Evolutionary conservation across 2,329 filamentous ascomycete genomes (phyloP), one percentile per base, ranked within the genome.

Genomic region (Alternaria longipes): DNA sequence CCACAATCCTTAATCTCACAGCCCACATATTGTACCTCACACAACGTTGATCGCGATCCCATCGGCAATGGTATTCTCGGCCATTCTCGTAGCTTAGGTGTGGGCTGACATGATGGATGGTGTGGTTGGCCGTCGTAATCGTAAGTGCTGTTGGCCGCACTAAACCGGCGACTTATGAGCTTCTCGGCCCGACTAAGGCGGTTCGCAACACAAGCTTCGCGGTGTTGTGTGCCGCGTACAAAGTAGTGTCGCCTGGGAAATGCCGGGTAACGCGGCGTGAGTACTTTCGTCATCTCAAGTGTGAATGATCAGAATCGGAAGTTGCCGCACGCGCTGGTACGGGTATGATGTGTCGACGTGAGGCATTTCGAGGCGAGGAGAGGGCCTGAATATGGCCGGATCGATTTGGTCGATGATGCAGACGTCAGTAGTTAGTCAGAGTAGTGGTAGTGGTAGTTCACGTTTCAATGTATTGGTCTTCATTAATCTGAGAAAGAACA

Each of bases 81-180:
- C 20, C 46, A 32, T 50, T 50, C n/a, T 50, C 46, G 46, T 38
- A n/a, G 20, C 30, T 50, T 22, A 26, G 30, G 46, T 50, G 30
- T 50, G 30, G 30, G 46, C 46, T 50, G 18, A 49, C 36, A n/a
- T 36, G 30, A 49, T 49, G 20, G 18, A 49, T 16, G 20, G 40
- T 42, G 40, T 24, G 40, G 40, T 24, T 42, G 46, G 46, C 30
- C 20, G 46, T 38, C 20, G 46, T 38, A 50, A 24, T 38, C 24
- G 6, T 20, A 36, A 36, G 14, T 36, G 46, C 36, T n/a, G 32
- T 24, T 50, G 46, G 46, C 26, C 14, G 14, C 46, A 50, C 46
- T 50, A 50, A 38, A 22, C 42, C 46, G 46, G 46, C 46, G 46
- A 50, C 30, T 50, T 36, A n/a, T 36, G 32, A 50, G 46, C 20